Percentiles rank a stretch among this genome's conserved stretches.
Evolutionary conservation across 352 stramenopile species (phyloP).

Genomic region (Phytophthora foliorum): DNA sequence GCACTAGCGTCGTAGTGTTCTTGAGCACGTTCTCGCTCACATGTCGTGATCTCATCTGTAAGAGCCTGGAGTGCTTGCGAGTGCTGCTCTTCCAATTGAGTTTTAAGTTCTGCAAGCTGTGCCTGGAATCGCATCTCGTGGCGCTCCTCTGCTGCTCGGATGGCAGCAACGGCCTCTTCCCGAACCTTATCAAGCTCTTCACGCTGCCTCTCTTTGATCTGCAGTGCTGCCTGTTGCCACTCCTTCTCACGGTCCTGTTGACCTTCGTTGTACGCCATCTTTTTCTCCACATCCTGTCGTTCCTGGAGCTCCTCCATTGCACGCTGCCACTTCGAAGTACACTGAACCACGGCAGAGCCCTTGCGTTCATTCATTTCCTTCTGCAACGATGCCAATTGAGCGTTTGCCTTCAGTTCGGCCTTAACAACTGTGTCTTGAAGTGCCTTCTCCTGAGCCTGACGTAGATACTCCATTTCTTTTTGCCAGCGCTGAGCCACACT

Average conservation of each 20-base stretch:
- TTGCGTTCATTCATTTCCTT: conserved; percentile 77
- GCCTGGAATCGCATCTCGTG: conserved; percentile 61
- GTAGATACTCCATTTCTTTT: conserved; percentile 39
- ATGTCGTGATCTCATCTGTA: conserved; percentile 32
- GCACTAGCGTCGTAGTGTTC: conserved; percentile 22
- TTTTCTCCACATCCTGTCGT: conserved; percentile 71
- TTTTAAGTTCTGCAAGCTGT: conserved; percentile 40
- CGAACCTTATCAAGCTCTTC: conserved; percentile 72
- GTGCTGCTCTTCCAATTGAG: conserved; percentile 48
- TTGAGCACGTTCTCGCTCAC: conserved; percentile 39
- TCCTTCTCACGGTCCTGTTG: conserved; percentile 77
- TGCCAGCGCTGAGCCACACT: conserved; percentile 45
- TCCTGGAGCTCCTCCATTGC: conserved; percentile 74
- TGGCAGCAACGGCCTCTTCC: conserved; percentile 67
- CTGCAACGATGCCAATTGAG: conserved; percentile 51
- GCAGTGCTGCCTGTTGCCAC: conserved; percentile 74
- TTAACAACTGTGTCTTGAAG: conserved; percentile 45
- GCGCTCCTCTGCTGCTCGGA: conserved; percentile 72
- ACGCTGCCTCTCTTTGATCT: conserved; percentile 83
- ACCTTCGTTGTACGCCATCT: conserved; percentile 65
- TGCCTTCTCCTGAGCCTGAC: conserved; percentile 38
- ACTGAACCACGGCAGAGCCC: conserved; percentile 65
- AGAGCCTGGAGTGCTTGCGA: conserved; percentile 23
- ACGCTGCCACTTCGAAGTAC: conserved; percentile 76
- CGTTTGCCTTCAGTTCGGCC: conserved; percentile 45